Conservation (phyloP, 306 rosid genomes). For the Arachis hypogaea region DNA sequence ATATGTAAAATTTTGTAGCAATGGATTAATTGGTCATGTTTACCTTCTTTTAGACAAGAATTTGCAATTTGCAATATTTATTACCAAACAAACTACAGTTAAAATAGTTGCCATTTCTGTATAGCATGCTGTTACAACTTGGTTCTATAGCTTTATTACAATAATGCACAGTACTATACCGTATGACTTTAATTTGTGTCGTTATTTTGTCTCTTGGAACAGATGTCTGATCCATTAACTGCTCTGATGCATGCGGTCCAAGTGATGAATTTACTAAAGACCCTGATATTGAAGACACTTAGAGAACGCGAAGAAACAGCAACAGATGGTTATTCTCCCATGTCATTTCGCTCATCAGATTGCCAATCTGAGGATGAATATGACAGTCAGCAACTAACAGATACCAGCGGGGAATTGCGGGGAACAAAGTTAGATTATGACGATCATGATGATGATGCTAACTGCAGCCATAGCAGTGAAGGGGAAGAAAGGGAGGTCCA, state of each 20-base stretch:
- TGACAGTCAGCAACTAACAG: constrained; percentile 81
- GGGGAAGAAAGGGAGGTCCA: constrained; percentile 51
- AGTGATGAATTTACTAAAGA: constrained; percentile 95
- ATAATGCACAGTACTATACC: constrained; percentile 11
- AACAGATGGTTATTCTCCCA: constrained; percentile 65
- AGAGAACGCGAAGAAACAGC: constrained; percentile 76
- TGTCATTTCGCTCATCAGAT: constrained; percentile 77
- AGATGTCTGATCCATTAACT: constrained; percentile 99
- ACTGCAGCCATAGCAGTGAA: constrained; percentile 55
- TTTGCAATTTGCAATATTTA: neutral
- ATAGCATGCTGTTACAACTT: neutral
- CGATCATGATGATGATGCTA: constrained; percentile 37
- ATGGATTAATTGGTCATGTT: neutral
- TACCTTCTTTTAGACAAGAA: neutral
- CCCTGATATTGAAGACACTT: constrained; percentile 74
- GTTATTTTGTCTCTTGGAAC: constrained; percentile 34
- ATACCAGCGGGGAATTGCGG: constrained; percentile 61
- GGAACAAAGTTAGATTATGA: constrained; percentile 55
- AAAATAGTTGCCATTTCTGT: neutral
- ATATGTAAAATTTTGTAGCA: neutral
- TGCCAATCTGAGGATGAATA: constrained; percentile 66
- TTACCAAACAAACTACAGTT: no score
- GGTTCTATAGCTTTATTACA: neutral
- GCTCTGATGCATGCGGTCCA: constrained; percentile 99
- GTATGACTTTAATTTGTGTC: neutral